Conservation (phyloP, 768 basidiomycete genomes). For the Rhodocollybia butyracea region DNA sequence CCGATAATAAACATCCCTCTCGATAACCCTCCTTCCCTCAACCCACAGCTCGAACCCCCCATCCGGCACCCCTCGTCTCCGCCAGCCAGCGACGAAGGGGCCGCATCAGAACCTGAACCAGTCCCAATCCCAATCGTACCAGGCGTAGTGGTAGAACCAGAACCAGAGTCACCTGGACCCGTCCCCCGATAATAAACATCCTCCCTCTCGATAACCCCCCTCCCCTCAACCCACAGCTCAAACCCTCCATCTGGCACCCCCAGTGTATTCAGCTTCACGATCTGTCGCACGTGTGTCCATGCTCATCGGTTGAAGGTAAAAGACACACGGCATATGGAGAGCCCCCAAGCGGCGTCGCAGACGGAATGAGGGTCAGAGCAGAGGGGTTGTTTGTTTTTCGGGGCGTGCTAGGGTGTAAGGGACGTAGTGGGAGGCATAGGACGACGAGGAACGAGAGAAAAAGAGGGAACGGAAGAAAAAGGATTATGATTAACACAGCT, state of each 20-base stretch:
- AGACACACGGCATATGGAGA: constrained; percentile 72
- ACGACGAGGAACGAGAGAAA: neutral
- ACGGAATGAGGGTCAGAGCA: constrained; percentile 58
- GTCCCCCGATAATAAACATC: constrained; percentile 64
- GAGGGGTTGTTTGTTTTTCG: constrained; percentile 66
- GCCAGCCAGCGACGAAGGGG: neutral
- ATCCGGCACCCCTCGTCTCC: neutral
- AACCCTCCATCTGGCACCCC: constrained; percentile 68
- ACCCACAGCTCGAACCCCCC: neutral
- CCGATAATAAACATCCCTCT: constrained; percentile 41
- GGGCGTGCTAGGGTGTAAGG: constrained; percentile 61
- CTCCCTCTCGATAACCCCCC: constrained; percentile 43
- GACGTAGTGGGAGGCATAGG: neutral
- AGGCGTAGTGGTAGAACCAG: too few species aligned
- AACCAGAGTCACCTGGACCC: neutral
- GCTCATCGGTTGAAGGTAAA: constrained; percentile 58
- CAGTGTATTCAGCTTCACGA: constrained; percentile 69
- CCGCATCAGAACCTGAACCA: too few species aligned
- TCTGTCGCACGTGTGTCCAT: constrained; percentile 76
- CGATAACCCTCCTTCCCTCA: neutral
- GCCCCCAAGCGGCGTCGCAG: constrained; percentile 65
- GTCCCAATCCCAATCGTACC: neutral
- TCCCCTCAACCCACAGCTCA: constrained; percentile 59
- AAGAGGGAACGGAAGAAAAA: neutral
- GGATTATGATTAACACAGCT: constrained; percentile 65